Conservation (phyloP, 73 alveolate species). For the Paramecium tetraurelia region DNA sequence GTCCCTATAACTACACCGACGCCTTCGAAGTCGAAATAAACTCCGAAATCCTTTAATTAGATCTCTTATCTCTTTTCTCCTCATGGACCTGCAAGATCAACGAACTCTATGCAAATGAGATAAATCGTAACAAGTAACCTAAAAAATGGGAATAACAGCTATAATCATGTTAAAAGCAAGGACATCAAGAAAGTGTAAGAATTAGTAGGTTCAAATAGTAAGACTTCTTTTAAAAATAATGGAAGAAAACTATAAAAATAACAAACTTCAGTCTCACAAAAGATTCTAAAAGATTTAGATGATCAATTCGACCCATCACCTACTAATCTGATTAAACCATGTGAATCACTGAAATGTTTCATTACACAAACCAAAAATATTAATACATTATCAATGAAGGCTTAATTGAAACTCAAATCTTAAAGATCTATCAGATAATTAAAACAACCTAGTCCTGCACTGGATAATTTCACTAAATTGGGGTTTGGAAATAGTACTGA, state of each 20-base stretch:
- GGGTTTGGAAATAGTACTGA: neutral
- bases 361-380: neutral
- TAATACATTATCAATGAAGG: neutral
- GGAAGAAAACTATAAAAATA: neutral
- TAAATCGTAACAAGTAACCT: conserved; percentile 1
- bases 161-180: neutral
- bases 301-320: neutral
- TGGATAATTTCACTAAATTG: neutral
- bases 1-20: neutral
- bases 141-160: neutral
- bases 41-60: conserved; percentile 27
- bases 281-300: neutral
- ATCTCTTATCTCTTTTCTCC: conserved; percentile 31
- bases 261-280: neutral
- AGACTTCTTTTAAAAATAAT: neutral
- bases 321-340: neutral
- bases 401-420: neutral
- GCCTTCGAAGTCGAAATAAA: neutral
- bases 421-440: neutral
- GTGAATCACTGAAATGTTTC: neutral
- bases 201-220: neutral
- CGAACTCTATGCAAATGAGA: conserved; percentile 16
- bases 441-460: neutral
- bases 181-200: conserved; percentile 26
- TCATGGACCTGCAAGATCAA: conserved; percentile 53